Evolutionary conservation across 306 rosid genomes (phyloP), one percentile per base, ranked within the genome.

Genomic region (Pterocarpus santalinus): DNA sequence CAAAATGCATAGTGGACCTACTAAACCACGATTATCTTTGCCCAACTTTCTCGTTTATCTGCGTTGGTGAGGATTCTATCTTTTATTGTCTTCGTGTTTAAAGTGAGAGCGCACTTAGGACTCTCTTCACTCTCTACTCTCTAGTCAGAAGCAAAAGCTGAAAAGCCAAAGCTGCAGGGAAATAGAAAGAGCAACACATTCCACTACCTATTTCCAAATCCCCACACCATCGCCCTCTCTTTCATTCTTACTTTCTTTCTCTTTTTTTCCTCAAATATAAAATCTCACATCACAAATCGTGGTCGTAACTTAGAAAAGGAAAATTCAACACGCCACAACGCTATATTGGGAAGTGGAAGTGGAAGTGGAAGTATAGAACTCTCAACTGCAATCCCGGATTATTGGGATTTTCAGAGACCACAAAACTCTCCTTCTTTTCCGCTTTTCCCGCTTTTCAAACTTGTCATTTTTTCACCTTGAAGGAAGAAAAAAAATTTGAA

Each of bases 391-490:
- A 22, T 22, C 28, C 28, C 28, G 28, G 28, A 22, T 22, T 22
- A 22, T 22, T 22, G 28, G 28, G 28, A 22, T 22, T 22, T 22
- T 22, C 28, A 22, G 28, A 22, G 28, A 22, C 28, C 55, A 49
- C 30, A 72, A 85, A 84, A 78, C 78, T 71, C 22, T 71, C 57
- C 72, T 65, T 57, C 78, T 65, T 58, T 72, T 79, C 77, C 85
- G 33, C 65, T 57, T 69, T 49, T 81, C 71, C 72, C 33, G 53
- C 39, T 76, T 39, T 16, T 52, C 65, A 47, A 15, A 62, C 61
- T n/a, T 69, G 72, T 52, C 56, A 38, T 52, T 74, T n/a, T 22
- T 49, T 8, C 68, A 38, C 56, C 63, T 68, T 22, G 12, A 36
- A 36, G 11, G 10, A 32, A 15, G 39, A 22, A 22, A 22, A 22